Evolutionary conservation across 768 basidiomycete genomes (phyloP).

Genomic region (Lentinula detonsa): DNA sequence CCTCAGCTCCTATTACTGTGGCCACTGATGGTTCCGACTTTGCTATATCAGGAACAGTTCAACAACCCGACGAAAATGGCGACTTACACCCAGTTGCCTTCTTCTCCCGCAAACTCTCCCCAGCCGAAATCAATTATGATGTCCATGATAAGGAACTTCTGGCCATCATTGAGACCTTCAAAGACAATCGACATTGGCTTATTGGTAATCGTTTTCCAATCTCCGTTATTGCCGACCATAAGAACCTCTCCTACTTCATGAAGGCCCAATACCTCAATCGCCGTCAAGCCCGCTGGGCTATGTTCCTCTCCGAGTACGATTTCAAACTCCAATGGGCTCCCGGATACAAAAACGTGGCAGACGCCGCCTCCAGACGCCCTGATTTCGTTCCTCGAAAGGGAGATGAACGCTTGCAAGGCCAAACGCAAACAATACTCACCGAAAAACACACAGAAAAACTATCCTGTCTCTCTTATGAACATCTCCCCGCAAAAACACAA

Average conservation of each 20-base stretch:
- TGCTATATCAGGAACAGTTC: slow-evolving; percentile 12
- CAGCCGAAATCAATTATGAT: slow-evolving; percentile 29
- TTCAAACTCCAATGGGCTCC: slow-evolving; percentile 25
- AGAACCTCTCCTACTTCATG: slow-evolving; percentile 41
- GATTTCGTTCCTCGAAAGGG: slow-evolving; percentile 20
- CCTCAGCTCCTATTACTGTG: too few species aligned
- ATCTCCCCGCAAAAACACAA: too few species aligned
- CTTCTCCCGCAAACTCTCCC: slow-evolving; percentile 15
- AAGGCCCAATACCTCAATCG: slow-evolving; percentile 30
- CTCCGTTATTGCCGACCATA: slow-evolving; percentile 23
- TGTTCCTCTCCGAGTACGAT: slow-evolving; percentile 32
- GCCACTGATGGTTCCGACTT: slow-evolving; percentile 16
- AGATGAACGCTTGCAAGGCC: slow-evolving; percentile 12
- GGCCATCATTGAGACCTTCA: slow-evolving; percentile 29
- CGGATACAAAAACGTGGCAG: slow-evolving; percentile 22
- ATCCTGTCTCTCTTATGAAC: background rate
- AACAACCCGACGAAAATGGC: slow-evolving; percentile 7
- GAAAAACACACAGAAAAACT: slow-evolving; percentile 2
- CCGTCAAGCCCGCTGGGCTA: slow-evolving; percentile 41
- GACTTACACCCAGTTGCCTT: slow-evolving; percentile 25
- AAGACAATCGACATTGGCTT: slow-evolving; percentile 25
- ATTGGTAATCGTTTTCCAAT: slow-evolving; percentile 19
- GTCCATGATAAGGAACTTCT: slow-evolving; percentile 13
- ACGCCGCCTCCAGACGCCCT: slow-evolving; percentile 22
- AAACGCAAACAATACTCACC: slow-evolving; percentile 9